phyloP scores from a whole-genome alignment of 2,329 filamentous ascomycete species.

The Ophiosphaerella korrae region DNA sequence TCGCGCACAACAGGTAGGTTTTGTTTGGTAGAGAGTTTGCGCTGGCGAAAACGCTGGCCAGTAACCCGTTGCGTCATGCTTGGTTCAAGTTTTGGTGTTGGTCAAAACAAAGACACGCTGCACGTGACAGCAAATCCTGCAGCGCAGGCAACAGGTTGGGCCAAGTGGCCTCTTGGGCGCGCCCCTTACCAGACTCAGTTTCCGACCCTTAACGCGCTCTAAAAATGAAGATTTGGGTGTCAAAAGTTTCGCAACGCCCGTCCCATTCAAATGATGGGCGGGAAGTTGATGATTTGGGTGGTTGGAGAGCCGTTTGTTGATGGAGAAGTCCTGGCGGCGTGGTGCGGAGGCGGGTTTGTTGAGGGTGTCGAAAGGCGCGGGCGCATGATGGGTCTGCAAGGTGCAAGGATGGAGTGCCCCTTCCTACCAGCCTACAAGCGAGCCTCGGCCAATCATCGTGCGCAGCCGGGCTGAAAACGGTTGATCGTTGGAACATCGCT shows the following conservation, averaged over 20 bases:
- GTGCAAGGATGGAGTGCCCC: constrained; percentile 14
- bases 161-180: constrained; percentile 25
- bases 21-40: constrained; percentile 92
- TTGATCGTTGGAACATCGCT: constrained; percentile 2
- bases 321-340: constrained; percentile 17
- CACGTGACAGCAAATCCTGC: constrained; percentile 40
- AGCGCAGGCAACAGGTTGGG: constrained; percentile 16
- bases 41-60: constrained; percentile 72
- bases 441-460: constrained; percentile 11
- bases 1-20: constrained; percentile 85
- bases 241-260: constrained; percentile 32
- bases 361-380: constrained; percentile 16
- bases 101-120: constrained; percentile 9
- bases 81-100: constrained; percentile 13
- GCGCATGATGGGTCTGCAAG: constrained; percentile 4
- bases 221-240: constrained; percentile 39
- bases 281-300: constrained; percentile 26
- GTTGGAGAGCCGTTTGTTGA: constrained; percentile 20
- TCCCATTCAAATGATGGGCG: constrained; percentile 26
- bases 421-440: constrained; percentile 6
- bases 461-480: neutral
- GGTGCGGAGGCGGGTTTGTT: constrained; percentile 14
- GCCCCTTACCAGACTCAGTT: constrained; percentile 23
- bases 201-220: constrained; percentile 31
- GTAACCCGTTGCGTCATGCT: constrained; percentile 46